Evolutionary conservation across 768 basidiomycete genomes (phyloP).

Genomic region (Suillus tomentosus): DNA sequence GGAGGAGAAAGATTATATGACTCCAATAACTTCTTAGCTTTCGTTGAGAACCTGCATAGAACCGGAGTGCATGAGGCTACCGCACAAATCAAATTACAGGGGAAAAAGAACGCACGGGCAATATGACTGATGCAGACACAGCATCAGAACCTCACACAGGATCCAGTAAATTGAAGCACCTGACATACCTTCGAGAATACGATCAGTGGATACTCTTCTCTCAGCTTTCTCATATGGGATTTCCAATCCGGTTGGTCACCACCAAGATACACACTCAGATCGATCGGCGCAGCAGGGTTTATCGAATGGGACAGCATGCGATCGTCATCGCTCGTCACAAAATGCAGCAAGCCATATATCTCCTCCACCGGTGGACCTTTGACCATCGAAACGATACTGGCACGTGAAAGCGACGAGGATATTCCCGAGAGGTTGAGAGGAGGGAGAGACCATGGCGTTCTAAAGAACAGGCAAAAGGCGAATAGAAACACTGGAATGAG

Average conservation of each 20-base stretch:
- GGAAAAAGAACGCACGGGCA: constrained; percentile 59
- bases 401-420: constrained; percentile 38
- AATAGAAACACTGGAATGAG: constrained; percentile 40
- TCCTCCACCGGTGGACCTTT: constrained; percentile 49
- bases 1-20: constrained; percentile 61
- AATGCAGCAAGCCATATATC: constrained; percentile 70
- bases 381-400: constrained; percentile 42
- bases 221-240: constrained; percentile 38
- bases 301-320: constrained; percentile 41
- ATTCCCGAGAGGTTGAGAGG: constrained; percentile 37
- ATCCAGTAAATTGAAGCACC: constrained; percentile 1
- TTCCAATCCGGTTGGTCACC: constrained; percentile 43
- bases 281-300: constrained; percentile 48
- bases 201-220: constrained; percentile 60
- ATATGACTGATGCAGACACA: constrained; percentile 53
- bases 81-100: background rate
- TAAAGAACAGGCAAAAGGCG: constrained; percentile 39
- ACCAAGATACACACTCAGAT: constrained; percentile 49
- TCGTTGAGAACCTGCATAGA: constrained; percentile 29
- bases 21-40: constrained; percentile 50
- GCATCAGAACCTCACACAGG: background rate
- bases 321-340: constrained; percentile 51
- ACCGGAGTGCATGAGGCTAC: background rate
- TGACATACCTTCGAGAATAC: constrained; percentile 78
- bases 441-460: constrained; percentile 45